Evolutionary conservation across 2,329 filamentous ascomycete species (phyloP).

Genomic region (Raffaelea deltoideospora): DNA sequence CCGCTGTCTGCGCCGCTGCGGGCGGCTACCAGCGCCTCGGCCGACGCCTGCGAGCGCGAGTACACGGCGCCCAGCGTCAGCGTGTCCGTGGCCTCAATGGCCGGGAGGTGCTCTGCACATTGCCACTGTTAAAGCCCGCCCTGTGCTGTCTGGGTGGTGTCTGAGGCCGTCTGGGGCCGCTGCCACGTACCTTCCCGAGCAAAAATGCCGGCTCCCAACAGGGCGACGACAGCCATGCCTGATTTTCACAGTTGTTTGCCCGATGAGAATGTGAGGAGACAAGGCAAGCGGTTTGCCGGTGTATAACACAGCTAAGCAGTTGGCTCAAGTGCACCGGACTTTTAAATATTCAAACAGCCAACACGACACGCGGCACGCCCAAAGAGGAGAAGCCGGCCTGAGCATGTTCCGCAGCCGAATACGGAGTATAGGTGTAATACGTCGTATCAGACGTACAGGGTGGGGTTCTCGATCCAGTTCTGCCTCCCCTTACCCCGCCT

Average conservation of each 20-base stretch:
- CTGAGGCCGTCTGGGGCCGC: too few relatives aligned
- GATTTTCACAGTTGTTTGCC: too few relatives aligned
- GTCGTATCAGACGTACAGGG: too few relatives aligned
- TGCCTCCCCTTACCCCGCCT: too few relatives aligned
- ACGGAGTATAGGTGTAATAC: too few relatives aligned
- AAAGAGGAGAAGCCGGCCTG: too few relatives aligned
- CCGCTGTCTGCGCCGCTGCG: not conserved
- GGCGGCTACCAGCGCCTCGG: constrained; percentile 8
- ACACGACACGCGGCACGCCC: too few relatives aligned
- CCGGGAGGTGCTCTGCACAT: constrained; percentile 14
- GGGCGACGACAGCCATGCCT: constrained; percentile 12
- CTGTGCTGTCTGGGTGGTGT: not conserved
- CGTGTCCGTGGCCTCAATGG: constrained; percentile 33
- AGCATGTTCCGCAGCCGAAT: too few relatives aligned
- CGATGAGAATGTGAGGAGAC: not conserved
- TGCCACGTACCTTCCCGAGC: constrained; percentile 9
- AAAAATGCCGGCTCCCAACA: constrained; percentile 18
- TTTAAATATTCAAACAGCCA: too few relatives aligned
- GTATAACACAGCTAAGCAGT: too few relatives aligned
- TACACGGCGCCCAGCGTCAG: constrained; percentile 47
- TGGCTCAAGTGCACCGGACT: not conserved
- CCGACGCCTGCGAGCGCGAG: constrained; percentile 45
- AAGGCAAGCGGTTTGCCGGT: not conserved
- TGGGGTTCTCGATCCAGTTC: too few relatives aligned
- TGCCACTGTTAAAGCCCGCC: not conserved